Evolutionary conservation across 106 monocot species (phyloP).

Genomic region (Allium sativum): DNA sequence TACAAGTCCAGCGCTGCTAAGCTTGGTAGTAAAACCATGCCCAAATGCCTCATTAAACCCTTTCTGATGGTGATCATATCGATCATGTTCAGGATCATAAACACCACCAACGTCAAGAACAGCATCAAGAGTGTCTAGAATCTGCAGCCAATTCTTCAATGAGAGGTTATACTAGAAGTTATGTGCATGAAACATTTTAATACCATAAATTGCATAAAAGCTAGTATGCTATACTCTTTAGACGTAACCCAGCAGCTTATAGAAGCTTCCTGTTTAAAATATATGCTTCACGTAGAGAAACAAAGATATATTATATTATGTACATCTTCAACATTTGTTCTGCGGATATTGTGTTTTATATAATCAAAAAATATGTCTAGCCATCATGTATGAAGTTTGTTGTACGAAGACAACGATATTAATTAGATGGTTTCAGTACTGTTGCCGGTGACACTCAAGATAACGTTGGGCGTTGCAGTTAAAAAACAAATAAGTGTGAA

Average conservation of each 20-base stretch:
- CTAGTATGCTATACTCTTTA: no score
- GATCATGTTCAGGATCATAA: slow-evolving; percentile 68
- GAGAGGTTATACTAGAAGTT: background rate
- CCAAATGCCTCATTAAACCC: slow-evolving; percentile 85
- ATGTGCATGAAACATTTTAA: no score
- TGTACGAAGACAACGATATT: no score
- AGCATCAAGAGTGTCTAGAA: slow-evolving; percentile 79
- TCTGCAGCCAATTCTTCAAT: slow-evolving; percentile 18
- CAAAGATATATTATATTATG: background rate
- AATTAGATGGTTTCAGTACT: no score
- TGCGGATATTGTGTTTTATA: no score
- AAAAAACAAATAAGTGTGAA: no score
- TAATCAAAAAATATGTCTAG: no score
- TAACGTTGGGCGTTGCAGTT: no score
- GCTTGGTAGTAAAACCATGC: slow-evolving; percentile 82
- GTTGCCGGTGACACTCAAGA: no score
- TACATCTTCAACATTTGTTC: background rate
- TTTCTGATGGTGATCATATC: slow-evolving; percentile 96
- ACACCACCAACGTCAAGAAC: slow-evolving; percentile 98
- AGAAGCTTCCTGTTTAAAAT: background rate
- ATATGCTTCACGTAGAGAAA: background rate
- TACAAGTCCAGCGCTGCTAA: slow-evolving; percentile 93
- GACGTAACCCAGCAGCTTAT: no score
- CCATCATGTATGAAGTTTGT: no score
- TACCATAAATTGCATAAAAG: no score